phyloP scores from a whole-genome alignment of 495 filamentous ascomycete genomes.

The Neurospora tetraspora region DNA sequence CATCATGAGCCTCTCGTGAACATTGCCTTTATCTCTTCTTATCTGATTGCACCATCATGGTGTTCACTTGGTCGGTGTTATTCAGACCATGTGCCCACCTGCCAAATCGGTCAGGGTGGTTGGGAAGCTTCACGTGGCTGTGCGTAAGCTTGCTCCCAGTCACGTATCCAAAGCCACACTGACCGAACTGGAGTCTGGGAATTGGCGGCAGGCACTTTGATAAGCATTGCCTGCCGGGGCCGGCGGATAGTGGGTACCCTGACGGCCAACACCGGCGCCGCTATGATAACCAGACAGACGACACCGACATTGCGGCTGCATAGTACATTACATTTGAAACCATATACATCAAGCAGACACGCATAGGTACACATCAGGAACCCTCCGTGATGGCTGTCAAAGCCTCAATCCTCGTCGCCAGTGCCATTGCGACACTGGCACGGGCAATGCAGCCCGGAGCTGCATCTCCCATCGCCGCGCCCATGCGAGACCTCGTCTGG shows the following conservation, averaged over 20 bases:
- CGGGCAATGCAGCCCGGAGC: conserved; percentile 69
- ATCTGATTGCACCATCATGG: background rate
- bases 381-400: conserved; percentile 8
- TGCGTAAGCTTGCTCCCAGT: background rate
- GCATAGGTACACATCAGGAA: background rate
- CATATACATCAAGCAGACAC: background rate
- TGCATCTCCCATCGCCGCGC: conserved; percentile 65
- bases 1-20: background rate
- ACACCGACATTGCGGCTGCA: background rate
- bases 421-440: conserved; percentile 24
- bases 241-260: background rate
- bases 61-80: background rate
- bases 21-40: background rate
- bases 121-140: background rate
- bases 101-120: background rate
- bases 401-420: conserved; percentile 7
- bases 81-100: background rate
- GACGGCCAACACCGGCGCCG: background rate
- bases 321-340: background rate
- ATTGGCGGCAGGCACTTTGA: background rate
- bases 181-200: background rate
- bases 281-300: background rate
- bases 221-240: background rate
- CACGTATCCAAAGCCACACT: background rate
- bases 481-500: conserved; percentile 76